Evolutionary conservation across 2,329 filamentous ascomycete genomes (phyloP), one percentile per base, ranked within the genome.

Genomic region (Nemania sp.): DNA sequence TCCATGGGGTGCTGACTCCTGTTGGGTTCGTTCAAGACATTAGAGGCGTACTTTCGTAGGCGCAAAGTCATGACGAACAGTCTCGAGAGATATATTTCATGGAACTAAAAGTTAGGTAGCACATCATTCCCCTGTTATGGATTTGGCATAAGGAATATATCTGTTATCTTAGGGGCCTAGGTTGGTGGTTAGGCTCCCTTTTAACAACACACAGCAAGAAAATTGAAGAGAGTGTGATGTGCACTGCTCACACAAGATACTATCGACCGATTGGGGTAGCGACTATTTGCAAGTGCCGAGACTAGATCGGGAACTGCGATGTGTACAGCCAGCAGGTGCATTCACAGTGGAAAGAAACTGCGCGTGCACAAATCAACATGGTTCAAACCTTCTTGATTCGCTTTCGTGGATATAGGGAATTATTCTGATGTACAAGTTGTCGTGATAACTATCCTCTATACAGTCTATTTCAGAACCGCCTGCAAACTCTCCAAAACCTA

Each of bases 401-500:
- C 69, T 73, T 66, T 58, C 66, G 64, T 70, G 68, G 61, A 70
- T 69, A 71, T 74, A 76, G 74, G 73, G 74, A 75, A 77, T 73
- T 73, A 67, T 72, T 76, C 75, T 80, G 80, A 79, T 81, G 79
- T 80, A 81, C 77, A 77, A 73, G 73, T 74, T 74, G 73, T 45
- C 58, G 65, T 64, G 61, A 72, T 62, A 72, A 71, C 76, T 77
- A 81, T 80, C 81, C 73, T 83, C 83, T 83, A 83, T 80, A 82
- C 78, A 78, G 78, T 86, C 85, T 93, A 94, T 88, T 94, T 95
- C 80, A 95, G 86, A 77, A 87, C 89, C 77, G 90, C 89, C 84
- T 94, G 90, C 78, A 96, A 87, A 81, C 89, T 92, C 88, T 96
- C 93, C 76, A 96, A 87, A 78, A 95, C 91, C 92, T 94, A 73